Percentiles rank a stretch among this genome's conserved stretches.
phyloP scores from a whole-genome alignment of 345 rosid genomes.

The Brassica carinata region DNA sequence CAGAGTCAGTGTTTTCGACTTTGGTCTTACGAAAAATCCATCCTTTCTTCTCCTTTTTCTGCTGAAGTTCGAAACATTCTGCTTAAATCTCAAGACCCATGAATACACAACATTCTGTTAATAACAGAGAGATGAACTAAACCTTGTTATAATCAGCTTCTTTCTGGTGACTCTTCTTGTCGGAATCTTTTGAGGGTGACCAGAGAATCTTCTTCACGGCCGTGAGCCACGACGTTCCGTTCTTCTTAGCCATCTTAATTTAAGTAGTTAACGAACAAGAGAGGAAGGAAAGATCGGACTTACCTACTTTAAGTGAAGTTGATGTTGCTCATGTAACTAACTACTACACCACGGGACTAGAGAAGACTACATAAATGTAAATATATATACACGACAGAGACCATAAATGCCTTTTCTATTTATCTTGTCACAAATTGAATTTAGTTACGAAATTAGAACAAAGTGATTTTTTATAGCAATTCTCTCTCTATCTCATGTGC shows the following conservation, averaged over 20 bases:
- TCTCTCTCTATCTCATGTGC: background rate
- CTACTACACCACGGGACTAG: slow-evolving; percentile 31
- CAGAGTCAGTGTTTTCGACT: slow-evolving; percentile 34
- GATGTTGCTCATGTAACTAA: slow-evolving; percentile 25
- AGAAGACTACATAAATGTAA: slow-evolving; percentile 17
- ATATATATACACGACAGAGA: slow-evolving; percentile 16
- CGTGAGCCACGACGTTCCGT: slow-evolving; percentile 71
- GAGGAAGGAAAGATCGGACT: background rate
- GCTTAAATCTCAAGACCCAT: slow-evolving; percentile 1
- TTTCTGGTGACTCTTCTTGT: slow-evolving; percentile 55
- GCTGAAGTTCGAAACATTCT: slow-evolving; percentile 7
- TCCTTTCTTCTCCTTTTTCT: slow-evolving; percentile 80
- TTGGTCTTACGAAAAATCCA: slow-evolving; percentile 66
- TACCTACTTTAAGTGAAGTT: slow-evolving; percentile 26
- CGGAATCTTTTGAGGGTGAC: slow-evolving; percentile 71
- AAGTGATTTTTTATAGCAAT: background rate
- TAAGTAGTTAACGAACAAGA: background rate
- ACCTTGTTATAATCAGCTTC: slow-evolving; percentile 71
- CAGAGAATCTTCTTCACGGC: slow-evolving; percentile 80
- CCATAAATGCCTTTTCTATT: background rate
- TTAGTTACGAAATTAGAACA: background rate
- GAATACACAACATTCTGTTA: background rate
- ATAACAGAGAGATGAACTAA: background rate
- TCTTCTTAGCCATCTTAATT: slow-evolving; percentile 66
- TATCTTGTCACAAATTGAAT: background rate